Conservation (phyloP, 129 eudicot species). For the Tagetes erecta region DNA sequence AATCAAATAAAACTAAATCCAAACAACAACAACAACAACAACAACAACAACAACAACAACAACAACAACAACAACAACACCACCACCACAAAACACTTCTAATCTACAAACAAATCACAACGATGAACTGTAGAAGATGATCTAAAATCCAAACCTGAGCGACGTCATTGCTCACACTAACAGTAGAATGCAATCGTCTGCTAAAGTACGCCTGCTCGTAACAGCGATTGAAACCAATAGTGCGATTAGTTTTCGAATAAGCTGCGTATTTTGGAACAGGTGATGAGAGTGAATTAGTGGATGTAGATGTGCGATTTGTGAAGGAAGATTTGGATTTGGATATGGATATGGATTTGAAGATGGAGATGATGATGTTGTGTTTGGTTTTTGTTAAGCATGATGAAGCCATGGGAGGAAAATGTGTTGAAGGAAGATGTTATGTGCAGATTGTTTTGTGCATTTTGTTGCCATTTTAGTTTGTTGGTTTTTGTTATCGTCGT, state of each 20-base stretch:
- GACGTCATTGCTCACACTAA: constrained; percentile 12
- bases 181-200: constrained; percentile 27
- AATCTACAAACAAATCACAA: constrained; percentile 1
- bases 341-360: constrained; percentile 12
- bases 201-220: neutral
- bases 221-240: neutral
- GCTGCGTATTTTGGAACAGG: neutral
- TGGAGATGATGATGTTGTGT: constrained; percentile 5
- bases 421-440: neutral
- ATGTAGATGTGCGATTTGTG: neutral
- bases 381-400: constrained; percentile 30
- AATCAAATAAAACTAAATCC: neutral
- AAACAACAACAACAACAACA: neutral
- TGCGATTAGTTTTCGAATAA: neutral
- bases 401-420: constrained; percentile 26
- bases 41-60: neutral
- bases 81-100: neutral
- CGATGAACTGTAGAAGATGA: neutral
- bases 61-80: neutral
- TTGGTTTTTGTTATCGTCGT: neutral
- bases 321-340: constrained; percentile 4
- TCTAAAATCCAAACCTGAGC: constrained; percentile 18
- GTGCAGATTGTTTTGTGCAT: neutral
- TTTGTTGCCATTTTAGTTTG: neutral
- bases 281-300: neutral